phyloP scores from a whole-genome alignment of 345 rosid genomes.

The Citrus trifoliata region DNA sequence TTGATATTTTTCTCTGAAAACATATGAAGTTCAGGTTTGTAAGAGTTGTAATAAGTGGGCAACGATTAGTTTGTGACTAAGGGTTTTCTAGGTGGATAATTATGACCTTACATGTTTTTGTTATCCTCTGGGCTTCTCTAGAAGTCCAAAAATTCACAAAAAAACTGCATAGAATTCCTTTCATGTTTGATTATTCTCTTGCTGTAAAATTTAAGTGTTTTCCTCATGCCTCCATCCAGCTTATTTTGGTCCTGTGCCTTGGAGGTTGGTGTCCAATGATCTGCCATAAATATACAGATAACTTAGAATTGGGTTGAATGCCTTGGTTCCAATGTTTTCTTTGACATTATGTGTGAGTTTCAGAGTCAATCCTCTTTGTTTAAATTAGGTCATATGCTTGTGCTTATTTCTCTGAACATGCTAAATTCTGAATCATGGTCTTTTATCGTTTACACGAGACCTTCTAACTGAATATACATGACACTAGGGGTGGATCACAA shows the following conservation, averaged over 20 bases:
- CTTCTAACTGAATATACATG: slow-evolving; percentile 12
- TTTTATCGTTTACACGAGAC: background rate
- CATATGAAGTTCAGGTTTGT: background rate
- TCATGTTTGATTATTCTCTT: background rate
- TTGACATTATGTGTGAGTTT: background rate
- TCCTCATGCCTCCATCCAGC: background rate
- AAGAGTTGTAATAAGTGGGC: background rate
- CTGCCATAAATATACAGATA: background rate
- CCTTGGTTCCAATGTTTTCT: background rate
- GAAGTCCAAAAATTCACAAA: background rate
- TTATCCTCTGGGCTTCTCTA: background rate
- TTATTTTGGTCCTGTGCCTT: background rate
- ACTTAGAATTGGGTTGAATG: background rate
- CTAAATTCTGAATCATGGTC: background rate
- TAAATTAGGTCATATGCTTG: background rate
- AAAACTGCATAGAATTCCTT: background rate
- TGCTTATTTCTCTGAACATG: background rate
- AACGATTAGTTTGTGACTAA: background rate
- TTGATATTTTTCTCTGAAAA: background rate
- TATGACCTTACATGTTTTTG: background rate
- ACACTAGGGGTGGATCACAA: slow-evolving; percentile 73
- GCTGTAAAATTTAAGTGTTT: background rate
- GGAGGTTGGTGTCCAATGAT: background rate
- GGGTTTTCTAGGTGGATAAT: background rate
- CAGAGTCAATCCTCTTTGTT: background rate